phyloP scores from a whole-genome alignment of 495 filamentous ascomycete species.

The Aspergillus steynii region DNA sequence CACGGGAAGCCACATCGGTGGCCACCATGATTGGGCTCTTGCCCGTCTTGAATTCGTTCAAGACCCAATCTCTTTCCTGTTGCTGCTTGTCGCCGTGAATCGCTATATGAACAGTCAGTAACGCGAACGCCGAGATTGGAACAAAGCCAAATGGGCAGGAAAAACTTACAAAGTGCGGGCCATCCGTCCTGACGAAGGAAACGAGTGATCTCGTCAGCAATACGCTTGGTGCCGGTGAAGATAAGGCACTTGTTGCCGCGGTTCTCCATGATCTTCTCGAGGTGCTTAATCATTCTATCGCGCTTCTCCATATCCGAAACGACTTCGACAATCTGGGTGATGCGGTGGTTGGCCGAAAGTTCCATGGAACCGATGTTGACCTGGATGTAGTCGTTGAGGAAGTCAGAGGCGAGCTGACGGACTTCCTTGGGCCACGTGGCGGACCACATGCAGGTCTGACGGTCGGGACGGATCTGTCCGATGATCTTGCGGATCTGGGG shows the following conservation, averaged over 20 bases:
- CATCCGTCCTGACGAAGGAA: conserved; percentile 99
- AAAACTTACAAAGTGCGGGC: conserved; percentile 88
- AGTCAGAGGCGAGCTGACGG: conserved; percentile 90
- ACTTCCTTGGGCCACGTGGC: conserved; percentile 99
- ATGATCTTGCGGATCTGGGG: conserved; percentile 99
- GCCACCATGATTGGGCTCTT: conserved; percentile 87
- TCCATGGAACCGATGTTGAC: conserved; percentile 99
- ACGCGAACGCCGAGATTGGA: conserved; percentile 60
- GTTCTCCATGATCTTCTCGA: conserved; percentile 97
- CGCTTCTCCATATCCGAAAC: conserved; percentile 96
- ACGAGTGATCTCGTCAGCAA: conserved; percentile 96
- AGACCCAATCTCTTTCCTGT: conserved; percentile 98
- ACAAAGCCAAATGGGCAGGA: neutral
- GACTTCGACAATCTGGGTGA: conserved; percentile 95
- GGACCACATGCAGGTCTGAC: conserved; percentile 99
- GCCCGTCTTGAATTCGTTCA: conserved; percentile 99
- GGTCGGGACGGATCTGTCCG: conserved; percentile 93
- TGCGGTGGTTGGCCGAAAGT: conserved; percentile 96
- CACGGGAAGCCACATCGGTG: conserved; percentile 94
- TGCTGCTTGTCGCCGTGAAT: conserved; percentile 99
- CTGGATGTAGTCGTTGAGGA: conserved; percentile 95
- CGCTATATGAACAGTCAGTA: conserved; percentile 60
- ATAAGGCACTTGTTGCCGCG: conserved; percentile 91
- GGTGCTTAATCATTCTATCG: conserved; percentile 93
- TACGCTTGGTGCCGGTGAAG: conserved; percentile 97